phyloP scores from a whole-genome alignment of 148 eudicot species.

The Silene uniflora region DNA sequence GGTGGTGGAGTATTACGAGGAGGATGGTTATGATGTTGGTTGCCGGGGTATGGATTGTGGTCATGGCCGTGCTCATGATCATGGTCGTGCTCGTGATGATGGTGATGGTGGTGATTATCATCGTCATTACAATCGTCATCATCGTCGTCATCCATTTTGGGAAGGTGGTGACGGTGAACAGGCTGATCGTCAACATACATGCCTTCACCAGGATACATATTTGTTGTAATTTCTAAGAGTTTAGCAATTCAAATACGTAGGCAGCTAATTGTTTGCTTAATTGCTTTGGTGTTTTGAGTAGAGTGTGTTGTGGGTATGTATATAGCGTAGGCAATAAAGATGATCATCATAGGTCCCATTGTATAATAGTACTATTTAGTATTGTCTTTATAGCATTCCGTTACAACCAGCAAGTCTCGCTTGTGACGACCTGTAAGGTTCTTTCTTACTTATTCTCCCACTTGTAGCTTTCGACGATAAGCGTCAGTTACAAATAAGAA shows the following conservation, averaged over 20 bases:
- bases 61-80: not conserved
- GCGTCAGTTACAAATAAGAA: too few relatives aligned
- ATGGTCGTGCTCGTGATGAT: not conserved
- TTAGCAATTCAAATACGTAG: not conserved
- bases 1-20: not conserved
- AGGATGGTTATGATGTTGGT: conserved; percentile 8
- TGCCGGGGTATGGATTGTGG: not conserved
- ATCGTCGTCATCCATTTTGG: conserved; percentile 29
- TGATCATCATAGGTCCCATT: not conserved
- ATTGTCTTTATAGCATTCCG: too few relatives aligned
- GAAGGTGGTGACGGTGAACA: conserved; percentile 27
- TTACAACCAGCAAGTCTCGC: too few relatives aligned
- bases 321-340: not conserved
- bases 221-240: not conserved
- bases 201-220: conserved; percentile 17
- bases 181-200: conserved; percentile 24
- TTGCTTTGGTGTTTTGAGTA: not conserved
- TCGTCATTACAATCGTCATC: conserved; percentile 7
- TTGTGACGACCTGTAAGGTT: too few relatives aligned
- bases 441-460: too few relatives aligned
- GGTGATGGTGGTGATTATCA: not conserved
- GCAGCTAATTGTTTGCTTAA: not conserved
- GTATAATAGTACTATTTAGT: not conserved
- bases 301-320: not conserved
- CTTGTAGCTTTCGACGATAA: too few relatives aligned